Evolutionary conservation across 2,329 filamentous ascomycete genomes (phyloP), one percentile per base, ranked within the genome.

Genomic region (Neobulgaria alba): DNA sequence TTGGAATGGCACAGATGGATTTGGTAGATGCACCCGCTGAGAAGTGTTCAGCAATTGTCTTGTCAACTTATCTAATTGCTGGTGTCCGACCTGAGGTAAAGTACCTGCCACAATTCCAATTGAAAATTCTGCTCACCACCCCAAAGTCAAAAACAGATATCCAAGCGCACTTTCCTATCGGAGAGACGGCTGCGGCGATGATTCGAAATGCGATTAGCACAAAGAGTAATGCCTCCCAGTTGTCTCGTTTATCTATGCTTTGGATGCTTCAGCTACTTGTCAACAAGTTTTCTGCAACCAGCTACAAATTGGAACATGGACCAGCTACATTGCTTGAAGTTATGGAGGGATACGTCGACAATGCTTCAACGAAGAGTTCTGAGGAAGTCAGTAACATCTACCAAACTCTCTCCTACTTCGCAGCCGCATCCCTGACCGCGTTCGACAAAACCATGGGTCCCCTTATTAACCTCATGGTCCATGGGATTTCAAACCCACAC

Each of bases 241-340:
- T 46, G 14, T 41, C 43, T n/a, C 48, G 43, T 5, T 41, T 48
- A 2, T 47, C 51, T 9, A 54, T 57, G 36, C 36, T 57, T 3
- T 47, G 42, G 17, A 44, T 52, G 18, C 30, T 58, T 2, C 55
- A 59, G 30, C 39, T 60, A 3, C 33, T 58, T 0, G 42, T 60
- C 10, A 59, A 57, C 36, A 60, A 60, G 29, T 60, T 56, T 18
- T 37, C 38, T 29, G 55, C 51, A 4, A 26, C 47, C n/a, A 44
- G 35, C 5, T 36, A 41, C 5, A 20, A 20, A 9, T 32, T 44
- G 2, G 15, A 38, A 5, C 36, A 41, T 34, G 38, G 32, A 14
- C 23, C 23, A 26, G 23, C 7, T 26, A 26, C 23, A 12, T 26
- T 26, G 23, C 23, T 26, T 7, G 23, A 26, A 26, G 23, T 26